Percentiles rank a stretch among this genome's conserved stretches.
Conservation (phyloP, 2,329 filamentous ascomycete species). For the Stemphylium beticola region DNA sequence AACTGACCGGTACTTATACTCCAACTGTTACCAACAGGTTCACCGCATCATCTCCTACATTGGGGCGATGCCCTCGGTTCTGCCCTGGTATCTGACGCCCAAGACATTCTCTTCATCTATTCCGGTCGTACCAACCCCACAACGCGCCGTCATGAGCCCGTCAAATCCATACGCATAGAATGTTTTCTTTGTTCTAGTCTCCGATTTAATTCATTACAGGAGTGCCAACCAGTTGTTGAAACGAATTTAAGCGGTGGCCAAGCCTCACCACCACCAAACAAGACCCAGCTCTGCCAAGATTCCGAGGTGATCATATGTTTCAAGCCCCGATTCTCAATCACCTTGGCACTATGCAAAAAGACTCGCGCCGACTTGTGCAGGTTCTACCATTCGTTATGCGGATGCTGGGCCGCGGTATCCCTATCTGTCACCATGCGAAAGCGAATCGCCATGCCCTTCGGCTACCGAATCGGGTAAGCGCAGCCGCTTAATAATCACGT, state of each 20-base stretch:
- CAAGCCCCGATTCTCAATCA: conserved; percentile 6
- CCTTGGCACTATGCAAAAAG: conserved; percentile 6
- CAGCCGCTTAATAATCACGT: not conserved
- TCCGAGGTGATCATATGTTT: conserved; percentile 18
- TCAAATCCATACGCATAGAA: not conserved
- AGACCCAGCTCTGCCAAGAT: conserved; percentile 16
- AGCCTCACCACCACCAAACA: conserved; percentile 5
- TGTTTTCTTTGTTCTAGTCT: conserved; percentile 10
- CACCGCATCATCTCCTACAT: conserved; percentile 4
- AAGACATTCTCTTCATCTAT: conserved; percentile 14
- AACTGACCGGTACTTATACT: conserved; percentile 6
- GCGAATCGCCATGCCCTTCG: no score
- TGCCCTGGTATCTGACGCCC: conserved; percentile 2
- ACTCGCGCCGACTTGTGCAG: not conserved
- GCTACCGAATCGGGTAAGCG: not conserved
- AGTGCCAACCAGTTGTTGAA: conserved; percentile 15
- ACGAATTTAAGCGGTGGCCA: conserved; percentile 15
- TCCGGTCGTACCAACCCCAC: not conserved
- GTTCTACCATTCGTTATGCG: not conserved
- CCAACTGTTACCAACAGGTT: not conserved
- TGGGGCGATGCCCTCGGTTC: not conserved
- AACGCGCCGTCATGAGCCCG: conserved; percentile 2
- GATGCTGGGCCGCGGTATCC: not conserved
- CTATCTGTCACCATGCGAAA: not conserved
- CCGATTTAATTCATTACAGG: conserved; percentile 11